Base-by-base conservation (phyloP, 192 early-diverging fungal species). In the Mortierella hygrophila region DNA sequence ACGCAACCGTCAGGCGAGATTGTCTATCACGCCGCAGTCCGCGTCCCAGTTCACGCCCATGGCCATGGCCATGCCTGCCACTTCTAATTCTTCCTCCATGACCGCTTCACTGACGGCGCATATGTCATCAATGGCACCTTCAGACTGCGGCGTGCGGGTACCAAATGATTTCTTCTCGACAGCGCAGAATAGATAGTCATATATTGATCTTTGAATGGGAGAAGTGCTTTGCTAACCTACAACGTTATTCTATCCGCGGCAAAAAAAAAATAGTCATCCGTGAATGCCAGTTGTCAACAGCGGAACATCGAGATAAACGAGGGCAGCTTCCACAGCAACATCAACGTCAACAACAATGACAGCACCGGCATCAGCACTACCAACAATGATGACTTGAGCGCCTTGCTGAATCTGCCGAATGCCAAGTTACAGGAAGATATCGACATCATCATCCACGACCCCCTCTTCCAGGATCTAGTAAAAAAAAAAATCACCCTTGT, bases 381-480 rank as follows among this genome's bases (percentile, higher is more conserved):
- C 11, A 9, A 21, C 4, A 16, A 23, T 26, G 20, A 11, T 4
- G 79, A 69, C 3, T 16, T 80, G 6, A 41, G 49, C 18, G 29
- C 21, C 2, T 18, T 80, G 57, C 60, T 80, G 42, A 44, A 38
- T 37, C 16, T 54, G 7, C 47, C 79, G 0, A 37, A 74, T 16
- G 26, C 47, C 8, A 72, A 46, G n/a, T 23, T 80, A 4, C 72
- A 80, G 23, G 72, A 52, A 16, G 44, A 68, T 26, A 60, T 80
- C 72, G 40, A 74, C 42, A 21, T n/a, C 21, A 80, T 80, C 10
- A 72, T 80, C 21, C 7, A 9, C 16, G 71, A 80, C 35, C 79
- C 79, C 32, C 75, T 1, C 20, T 74, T 80, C 15, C 26, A 44
- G 5, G 26, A 47, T 0, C 46, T 80, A 32, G 79, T 80, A 65